Conservation (phyloP, 2,329 filamentous ascomycete genomes). For the Verticillium alfalfae region DNA sequence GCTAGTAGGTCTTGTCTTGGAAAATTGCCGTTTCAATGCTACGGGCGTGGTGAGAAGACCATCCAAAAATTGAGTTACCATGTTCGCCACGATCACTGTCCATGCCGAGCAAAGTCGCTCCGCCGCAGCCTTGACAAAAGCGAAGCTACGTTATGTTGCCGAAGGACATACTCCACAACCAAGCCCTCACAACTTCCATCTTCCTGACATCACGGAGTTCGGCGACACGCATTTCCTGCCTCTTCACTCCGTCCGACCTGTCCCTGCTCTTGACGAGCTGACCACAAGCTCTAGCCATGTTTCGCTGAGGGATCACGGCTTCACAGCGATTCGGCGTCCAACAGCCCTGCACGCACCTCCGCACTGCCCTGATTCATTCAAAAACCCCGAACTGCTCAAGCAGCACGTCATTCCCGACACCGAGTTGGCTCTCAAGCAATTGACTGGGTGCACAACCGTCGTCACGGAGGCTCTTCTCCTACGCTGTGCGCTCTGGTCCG, state of each 20-base stretch:
- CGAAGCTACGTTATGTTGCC: not conserved
- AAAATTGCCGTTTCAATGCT: not conserved
- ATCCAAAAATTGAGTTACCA: not conserved
- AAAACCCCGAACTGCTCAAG: conserved; percentile 14
- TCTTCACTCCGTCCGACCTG: not conserved
- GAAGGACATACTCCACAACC: not conserved
- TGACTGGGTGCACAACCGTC: conserved; percentile 19
- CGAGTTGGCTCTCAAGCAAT: conserved; percentile 15
- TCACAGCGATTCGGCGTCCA: conserved; percentile 11
- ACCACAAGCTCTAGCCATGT: not conserved
- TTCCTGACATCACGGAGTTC: not conserved
- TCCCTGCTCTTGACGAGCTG: not conserved
- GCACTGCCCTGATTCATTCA: conserved; percentile 12
- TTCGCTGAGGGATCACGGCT: conserved; percentile 9
- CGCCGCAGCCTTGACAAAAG: not conserved
- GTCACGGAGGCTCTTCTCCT: conserved; percentile 17
- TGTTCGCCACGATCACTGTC: not conserved
- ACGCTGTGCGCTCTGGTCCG: not conserved
- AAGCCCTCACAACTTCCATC: not conserved
- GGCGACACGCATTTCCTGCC: not conserved
- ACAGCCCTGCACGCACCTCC: conserved; percentile 15
- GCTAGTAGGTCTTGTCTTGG: not conserved
- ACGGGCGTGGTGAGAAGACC: not conserved
- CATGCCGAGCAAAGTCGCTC: not conserved
- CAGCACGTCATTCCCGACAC: conserved; percentile 17